Percentiles rank a stretch among this genome's conserved stretches.
Evolutionary conservation across 768 basidiomycete genomes (phyloP).

Genomic region (Suillus paluster): DNA sequence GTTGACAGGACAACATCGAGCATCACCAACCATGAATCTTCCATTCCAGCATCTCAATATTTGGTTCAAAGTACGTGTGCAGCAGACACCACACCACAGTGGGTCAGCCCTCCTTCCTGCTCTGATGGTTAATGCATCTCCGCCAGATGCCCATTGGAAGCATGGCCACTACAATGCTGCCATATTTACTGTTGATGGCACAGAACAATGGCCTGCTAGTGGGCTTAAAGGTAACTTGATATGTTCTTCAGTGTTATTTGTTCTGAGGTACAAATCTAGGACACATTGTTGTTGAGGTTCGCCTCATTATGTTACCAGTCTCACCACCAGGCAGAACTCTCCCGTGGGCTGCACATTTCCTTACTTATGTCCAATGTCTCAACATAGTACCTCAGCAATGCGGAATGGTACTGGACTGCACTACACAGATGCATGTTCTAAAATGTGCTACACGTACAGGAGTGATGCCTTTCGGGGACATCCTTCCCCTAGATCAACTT

Average conservation of each 20-base stretch:
- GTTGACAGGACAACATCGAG: conserved; percentile 11
- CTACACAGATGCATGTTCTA: conserved; percentile 26
- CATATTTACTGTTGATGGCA: conserved; percentile 21
- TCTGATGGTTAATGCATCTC: conserved; percentile 25
- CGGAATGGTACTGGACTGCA: conserved; percentile 12
- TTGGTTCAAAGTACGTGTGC: conserved; percentile 31
- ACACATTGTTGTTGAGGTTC: conserved; percentile 20
- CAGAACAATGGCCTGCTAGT: conserved; percentile 19
- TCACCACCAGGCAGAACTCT: background rate
- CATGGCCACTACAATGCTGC: conserved; percentile 26
- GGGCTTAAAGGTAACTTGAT: conserved; percentile 15
- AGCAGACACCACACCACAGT: conserved; percentile 25
- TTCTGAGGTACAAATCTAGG: conserved; percentile 1
- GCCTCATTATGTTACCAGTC: conserved; percentile 19
- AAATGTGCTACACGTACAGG: conserved; percentile 13
- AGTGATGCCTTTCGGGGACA: conserved; percentile 24
- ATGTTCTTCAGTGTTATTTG: background rate
- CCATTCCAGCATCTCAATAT: conserved; percentile 32
- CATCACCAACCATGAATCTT: conserved; percentile 12
- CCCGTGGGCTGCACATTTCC: conserved; percentile 12
- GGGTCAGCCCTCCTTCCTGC: background rate
- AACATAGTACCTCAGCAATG: conserved; percentile 24
- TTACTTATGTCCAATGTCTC: conserved; percentile 30
- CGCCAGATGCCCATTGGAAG: conserved; percentile 21
- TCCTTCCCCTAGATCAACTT: conserved; percentile 30